phyloP scores from a whole-genome alignment of 345 rosid species.

The thale cress (Arabidopsis thaliana) region DNA sequence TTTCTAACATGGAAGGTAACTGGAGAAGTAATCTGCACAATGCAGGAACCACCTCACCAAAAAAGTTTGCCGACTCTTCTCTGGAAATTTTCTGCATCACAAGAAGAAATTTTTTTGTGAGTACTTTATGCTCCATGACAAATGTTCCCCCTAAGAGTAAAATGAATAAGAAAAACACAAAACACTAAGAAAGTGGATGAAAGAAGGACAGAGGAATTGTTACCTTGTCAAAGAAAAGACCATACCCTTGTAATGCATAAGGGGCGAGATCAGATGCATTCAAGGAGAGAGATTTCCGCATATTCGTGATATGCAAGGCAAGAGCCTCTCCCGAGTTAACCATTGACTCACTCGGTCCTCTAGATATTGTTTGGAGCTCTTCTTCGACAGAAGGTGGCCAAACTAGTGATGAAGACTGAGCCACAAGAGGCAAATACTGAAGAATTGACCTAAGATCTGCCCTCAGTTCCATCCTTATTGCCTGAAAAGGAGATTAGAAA shows the following conservation, averaged over 20 bases:
- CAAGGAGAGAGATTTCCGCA: slow-evolving; percentile 55
- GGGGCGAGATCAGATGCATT: slow-evolving; percentile 48
- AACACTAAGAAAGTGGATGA: slow-evolving; percentile 1
- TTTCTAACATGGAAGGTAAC: slow-evolving; percentile 65
- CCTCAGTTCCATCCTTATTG: slow-evolving; percentile 53
- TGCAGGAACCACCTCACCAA: slow-evolving; percentile 64
- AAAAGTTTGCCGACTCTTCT: slow-evolving; percentile 68
- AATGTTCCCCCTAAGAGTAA: neutral
- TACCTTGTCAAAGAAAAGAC: slow-evolving; percentile 74
- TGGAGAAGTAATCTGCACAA: slow-evolving; percentile 65
- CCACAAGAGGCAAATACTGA: slow-evolving; percentile 56
- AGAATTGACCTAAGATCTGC: slow-evolving; percentile 61
- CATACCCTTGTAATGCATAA: slow-evolving; percentile 52
- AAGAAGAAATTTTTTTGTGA: slow-evolving; percentile 1
- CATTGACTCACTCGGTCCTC: slow-evolving; percentile 59
- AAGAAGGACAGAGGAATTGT: neutral
- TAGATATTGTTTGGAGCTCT: slow-evolving; percentile 59
- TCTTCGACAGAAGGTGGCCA: slow-evolving; percentile 68
- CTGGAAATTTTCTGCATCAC: slow-evolving; percentile 41
- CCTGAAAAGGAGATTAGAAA: slow-evolving; percentile 24
- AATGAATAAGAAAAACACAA: slow-evolving; percentile 17
- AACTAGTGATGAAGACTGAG: slow-evolving; percentile 53
- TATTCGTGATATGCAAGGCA: slow-evolving; percentile 51
- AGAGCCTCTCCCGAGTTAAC: slow-evolving; percentile 67
- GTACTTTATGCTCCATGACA: neutral